Base-by-base conservation (phyloP, 176 grass and related monocot genomes). In the Juncus effusus region DNA sequence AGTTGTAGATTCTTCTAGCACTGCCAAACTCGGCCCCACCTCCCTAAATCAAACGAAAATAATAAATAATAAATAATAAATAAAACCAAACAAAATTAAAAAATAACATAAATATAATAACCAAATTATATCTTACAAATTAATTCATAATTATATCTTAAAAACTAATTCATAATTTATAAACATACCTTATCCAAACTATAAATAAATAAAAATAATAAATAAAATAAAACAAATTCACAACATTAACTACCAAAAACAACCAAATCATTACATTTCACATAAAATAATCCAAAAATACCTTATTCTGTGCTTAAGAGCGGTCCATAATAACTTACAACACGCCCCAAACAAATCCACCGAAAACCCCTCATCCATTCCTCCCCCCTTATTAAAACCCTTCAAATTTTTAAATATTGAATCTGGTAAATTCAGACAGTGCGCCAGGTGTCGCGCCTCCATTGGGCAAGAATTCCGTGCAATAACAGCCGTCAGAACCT, bases 281-380 rank as follows among this genome's bases (percentile, higher is more conserved):
- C 19, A 28, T 28, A 28, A 28, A 28, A 28, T 28, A 28, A 28
- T 28, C 19, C 19, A 28, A 28, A 5, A 66, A 52, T 86, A 97
- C 93, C 82, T 54, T 74, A 77, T 77, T 51, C 76, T 84, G 59
- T 97, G 93, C 68, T 86, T 78, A 81, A 97, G 80, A 56, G 76
- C 76, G 49, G 82, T 74, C 40, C 80, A 91, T 73, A 97, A 61
- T 56, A 97, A 81, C 73, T 92, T 97, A 72, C 93, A 97, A 75
- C 93, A 97, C 85, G 88, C 81, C 76, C 82, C 79, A 79, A 88
- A 97, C 36, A 97, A 74, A 77, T 97, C 85, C 61, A 91, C 62
- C 6, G 78, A 89, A 78, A 84, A 85, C 51, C 81, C 82, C 54
- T 80, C 79, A 72, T 97, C 82, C 51, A 97, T 10, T 42, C 61